These are phyloP conservation scores for Xenosphaeropsis pyriputrescens DNA, from an alignment of 2,329 filamentous ascomycete species.

Conservation along the genomic window DNA sequence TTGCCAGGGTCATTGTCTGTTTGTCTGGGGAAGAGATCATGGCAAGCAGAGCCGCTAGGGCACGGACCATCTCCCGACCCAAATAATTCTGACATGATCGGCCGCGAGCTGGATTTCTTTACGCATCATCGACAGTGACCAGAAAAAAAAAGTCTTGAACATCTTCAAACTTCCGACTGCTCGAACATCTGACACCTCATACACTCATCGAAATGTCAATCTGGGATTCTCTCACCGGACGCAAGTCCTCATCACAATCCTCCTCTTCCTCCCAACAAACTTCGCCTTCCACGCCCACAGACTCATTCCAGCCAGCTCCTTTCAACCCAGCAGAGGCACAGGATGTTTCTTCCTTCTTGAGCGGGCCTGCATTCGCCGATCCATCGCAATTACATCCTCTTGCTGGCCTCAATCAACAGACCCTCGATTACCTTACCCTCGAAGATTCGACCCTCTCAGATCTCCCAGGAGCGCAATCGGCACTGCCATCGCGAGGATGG, in stretches of 20 bases:
- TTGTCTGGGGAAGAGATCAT: not conserved
- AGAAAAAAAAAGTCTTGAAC: not conserved
- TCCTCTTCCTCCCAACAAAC: conserved; percentile 3
- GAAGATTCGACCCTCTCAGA: conserved; percentile 84
- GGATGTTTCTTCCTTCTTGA: conserved; percentile 79
- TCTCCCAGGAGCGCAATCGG: conserved; percentile 71
- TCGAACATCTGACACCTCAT: conserved; percentile 3
- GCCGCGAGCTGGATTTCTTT: not conserved
- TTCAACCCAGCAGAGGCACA: conserved; percentile 62
- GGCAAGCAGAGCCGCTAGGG: not conserved
- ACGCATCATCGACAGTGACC: not conserved
- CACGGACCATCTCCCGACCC: conserved; percentile 2
- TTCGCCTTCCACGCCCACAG: conserved; percentile 14
- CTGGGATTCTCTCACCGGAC: conserved; percentile 22
- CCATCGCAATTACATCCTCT: conserved; percentile 83
- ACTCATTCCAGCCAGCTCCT: conserved; percentile 33
- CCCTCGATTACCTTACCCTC: conserved; percentile 85
- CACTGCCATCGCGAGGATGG: conserved; percentile 89
- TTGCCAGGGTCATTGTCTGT: too few species aligned
- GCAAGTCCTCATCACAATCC: conserved; percentile 16
- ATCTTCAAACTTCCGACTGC: not conserved
- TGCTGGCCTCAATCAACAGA: conserved; percentile 82
- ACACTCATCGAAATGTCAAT: conserved; percentile 18
- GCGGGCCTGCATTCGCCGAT: conserved; percentile 63
- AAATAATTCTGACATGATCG: conserved; percentile 1